Base-by-base conservation (phyloP, 371 early-diverging fungal genomes). In the Lichtheimia ornata region DNA sequence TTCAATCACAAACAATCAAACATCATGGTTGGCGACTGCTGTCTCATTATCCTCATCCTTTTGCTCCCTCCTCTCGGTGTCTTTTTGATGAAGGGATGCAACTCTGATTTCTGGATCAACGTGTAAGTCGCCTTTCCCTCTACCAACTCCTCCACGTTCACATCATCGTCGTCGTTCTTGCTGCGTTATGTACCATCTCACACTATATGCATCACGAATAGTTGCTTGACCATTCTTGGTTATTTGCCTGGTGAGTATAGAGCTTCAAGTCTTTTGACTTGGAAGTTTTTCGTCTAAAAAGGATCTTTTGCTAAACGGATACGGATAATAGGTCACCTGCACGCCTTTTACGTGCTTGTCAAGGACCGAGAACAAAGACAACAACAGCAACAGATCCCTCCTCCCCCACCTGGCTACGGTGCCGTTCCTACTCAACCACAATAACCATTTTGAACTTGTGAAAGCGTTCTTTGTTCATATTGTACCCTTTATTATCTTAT, bases 81-180 rank as follows among this genome's bases (percentile, higher is more conserved):
- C 50, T 76, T 76, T 58, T 53, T 79, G 6, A 79, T 79, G 74
- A 65, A 62, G 28, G 79, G 79, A 24, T 76, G 76, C 65, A 62
- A 65, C 24, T 67, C 66, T 49, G 74, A 79, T 43, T 76, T 79
- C 55, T 79, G 79, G 76, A 79, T 79, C 53, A 79, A 79, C 53
- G n/a, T 76, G 79, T 79, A 71, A 65, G 73, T 69, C 25, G 1
- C 14, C 5, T n/a, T 14, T 47, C 14, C 14, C 22, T 47, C 47
- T n/a, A n/a, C 1, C n/a, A n/a, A n/a, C n/a, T n/a, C n/a, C n/a
- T n/a, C n/a, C n/a, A n/a, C n/a, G n/a, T n/a, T n/a, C n/a, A n/a
- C n/a, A n/a, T n/a, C n/a, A 17, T 1, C 4, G 2, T 15, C 15
- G 18, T n/a, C 5, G n/a, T n/a, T 45, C 45, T 47, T 47, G 47